These are phyloP conservation scores for Heliosperma pusillum DNA, from an alignment of 148 eudicot species.

Conservation along the genomic window DNA sequence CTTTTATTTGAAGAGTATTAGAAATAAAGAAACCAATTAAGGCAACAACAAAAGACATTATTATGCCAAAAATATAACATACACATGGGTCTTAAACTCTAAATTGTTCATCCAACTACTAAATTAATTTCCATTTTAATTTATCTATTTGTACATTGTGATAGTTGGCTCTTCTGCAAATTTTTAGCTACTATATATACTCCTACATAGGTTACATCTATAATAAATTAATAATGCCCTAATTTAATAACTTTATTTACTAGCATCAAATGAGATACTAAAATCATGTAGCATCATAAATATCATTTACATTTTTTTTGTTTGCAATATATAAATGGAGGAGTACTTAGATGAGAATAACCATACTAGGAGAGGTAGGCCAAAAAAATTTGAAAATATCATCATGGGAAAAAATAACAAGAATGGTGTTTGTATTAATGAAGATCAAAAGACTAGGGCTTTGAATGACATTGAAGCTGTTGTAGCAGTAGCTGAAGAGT, in stretches of 20 bases:
- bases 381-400: slow-evolving; percentile 22
- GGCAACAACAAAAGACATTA: not conserved
- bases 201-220: not conserved
- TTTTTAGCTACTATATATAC: slow-evolving; percentile 2
- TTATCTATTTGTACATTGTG: not conserved
- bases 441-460: slow-evolving; percentile 29
- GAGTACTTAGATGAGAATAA: slow-evolving; percentile 3
- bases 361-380: slow-evolving; percentile 23
- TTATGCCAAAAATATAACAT: slow-evolving; percentile 9
- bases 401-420: slow-evolving; percentile 10
- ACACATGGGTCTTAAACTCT: slow-evolving; percentile 10
- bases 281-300: not conserved
- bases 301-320: not conserved
- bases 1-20: not conserved
- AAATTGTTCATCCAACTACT: slow-evolving; percentile 21
- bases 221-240: not conserved
- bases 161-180: slow-evolving; percentile 20
- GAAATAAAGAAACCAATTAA: not conserved
- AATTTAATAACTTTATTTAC: not conserved
- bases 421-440: slow-evolving; percentile 3
- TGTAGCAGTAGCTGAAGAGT: slow-evolving; percentile 21
- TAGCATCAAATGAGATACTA: not conserved
- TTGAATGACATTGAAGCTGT: slow-evolving; percentile 30
- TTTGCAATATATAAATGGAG: slow-evolving; percentile 20
- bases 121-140: not conserved